Percentiles rank a stretch among this genome's conserved stretches.
Conservation (phyloP, 2,329 filamentous ascomycete species). For the Fusarium annulatum region DNA sequence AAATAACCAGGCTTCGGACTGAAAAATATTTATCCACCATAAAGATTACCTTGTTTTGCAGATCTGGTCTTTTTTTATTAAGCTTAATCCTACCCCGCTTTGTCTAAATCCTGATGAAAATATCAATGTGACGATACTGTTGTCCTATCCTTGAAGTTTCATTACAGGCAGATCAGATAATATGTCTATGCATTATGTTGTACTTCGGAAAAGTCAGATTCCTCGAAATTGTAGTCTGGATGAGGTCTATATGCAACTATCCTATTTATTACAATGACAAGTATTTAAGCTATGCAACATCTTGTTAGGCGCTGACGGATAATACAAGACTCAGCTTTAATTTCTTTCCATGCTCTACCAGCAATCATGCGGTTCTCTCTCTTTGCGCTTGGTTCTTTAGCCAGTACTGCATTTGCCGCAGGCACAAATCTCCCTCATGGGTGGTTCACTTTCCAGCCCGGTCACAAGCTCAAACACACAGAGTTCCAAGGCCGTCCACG, state of each 20-base stretch:
- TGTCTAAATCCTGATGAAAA: neutral
- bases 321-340: fast-evolving
- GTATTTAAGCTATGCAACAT: neutral
- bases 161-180: neutral
- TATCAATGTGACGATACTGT: neutral
- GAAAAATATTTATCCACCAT: slow-evolving; percentile 7
- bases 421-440: slow-evolving; percentile 13
- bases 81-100: slow-evolving; percentile 13
- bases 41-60: neutral
- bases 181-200: neutral
- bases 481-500: slow-evolving; percentile 29
- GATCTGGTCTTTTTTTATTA: neutral
- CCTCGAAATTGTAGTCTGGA: too few species aligned
- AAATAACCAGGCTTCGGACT: neutral
- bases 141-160: neutral
- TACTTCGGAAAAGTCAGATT: neutral
- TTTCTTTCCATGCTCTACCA: neutral
- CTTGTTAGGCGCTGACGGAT: too few species aligned
- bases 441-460: slow-evolving; percentile 29
- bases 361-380: slow-evolving; percentile 4
- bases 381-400: neutral
- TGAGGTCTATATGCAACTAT: neutral
- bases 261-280: neutral
- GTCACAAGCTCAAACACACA: slow-evolving; percentile 11
- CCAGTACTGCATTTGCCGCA: neutral